Conservation (phyloP, 371 early-diverging fungal species). For the Entomophthora muscae region DNA sequence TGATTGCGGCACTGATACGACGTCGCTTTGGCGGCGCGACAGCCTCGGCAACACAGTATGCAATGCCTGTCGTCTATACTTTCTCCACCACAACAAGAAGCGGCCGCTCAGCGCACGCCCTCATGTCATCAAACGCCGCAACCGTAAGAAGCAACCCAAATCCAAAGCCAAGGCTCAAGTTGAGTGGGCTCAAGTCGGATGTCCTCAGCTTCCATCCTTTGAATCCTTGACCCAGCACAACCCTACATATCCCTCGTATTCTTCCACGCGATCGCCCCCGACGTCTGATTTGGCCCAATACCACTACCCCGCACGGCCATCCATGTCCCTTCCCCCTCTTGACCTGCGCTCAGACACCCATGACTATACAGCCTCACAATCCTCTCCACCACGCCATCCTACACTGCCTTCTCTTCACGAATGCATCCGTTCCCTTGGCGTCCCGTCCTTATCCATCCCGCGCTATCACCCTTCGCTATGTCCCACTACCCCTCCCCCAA, state of each 20-base stretch:
- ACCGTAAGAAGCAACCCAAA: slow-evolving; percentile 6
- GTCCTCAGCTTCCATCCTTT: background rate
- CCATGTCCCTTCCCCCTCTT: background rate
- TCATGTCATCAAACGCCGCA: slow-evolving; percentile 9
- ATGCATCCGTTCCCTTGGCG: background rate
- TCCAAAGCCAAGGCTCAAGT: background rate
- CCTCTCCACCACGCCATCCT: background rate
- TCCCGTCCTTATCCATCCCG: background rate
- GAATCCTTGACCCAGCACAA: background rate
- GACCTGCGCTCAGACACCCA: background rate
- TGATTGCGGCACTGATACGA: slow-evolving; percentile 72
- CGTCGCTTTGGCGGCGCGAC: slow-evolving; percentile 84
- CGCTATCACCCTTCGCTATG: background rate
- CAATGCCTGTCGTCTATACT: slow-evolving; percentile 71
- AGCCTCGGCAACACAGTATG: slow-evolving; percentile 66
- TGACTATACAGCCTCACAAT: background rate
- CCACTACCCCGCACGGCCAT: background rate
- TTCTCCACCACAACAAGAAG: background rate
- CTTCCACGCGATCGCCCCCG: background rate
- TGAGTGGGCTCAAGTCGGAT: background rate
- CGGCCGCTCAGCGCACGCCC: background rate
- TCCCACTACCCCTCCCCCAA: background rate
- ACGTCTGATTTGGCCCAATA: background rate
- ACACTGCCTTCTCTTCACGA: background rate
- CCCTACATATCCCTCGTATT: background rate